A percentile compares a stretch with the other conserved stretches of the same genome.
These are phyloP conservation scores for Cladosporium sp. DNA, from an alignment of 2,329 filamentous ascomycete genomes.

Conservation along the genomic window DNA sequence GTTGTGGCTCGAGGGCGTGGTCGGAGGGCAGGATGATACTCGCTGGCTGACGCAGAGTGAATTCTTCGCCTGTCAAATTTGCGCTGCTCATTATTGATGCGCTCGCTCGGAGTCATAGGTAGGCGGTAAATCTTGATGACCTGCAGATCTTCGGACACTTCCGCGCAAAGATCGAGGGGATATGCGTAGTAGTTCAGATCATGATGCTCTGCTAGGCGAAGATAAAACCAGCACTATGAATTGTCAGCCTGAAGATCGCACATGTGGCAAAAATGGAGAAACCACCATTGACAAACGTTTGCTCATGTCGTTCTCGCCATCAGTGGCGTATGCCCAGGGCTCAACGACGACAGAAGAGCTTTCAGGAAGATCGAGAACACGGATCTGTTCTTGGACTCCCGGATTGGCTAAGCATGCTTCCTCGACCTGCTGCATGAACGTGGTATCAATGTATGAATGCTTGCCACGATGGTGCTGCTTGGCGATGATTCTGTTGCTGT, in stretches of 20 bases:
- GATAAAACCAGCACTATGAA: conserved; percentile 66
- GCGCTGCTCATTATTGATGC: conserved; percentile 43
- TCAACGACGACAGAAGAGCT: conserved; percentile 49
- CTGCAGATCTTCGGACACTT: conserved; percentile 63
- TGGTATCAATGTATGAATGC: conserved; percentile 45
- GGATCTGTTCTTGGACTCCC: conserved; percentile 56
- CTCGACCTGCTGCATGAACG: conserved; percentile 57
- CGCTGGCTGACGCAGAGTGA: conserved; percentile 52
- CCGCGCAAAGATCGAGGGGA: conserved; percentile 64
- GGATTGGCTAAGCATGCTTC: conserved; percentile 43
- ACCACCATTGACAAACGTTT: conserved; percentile 42
- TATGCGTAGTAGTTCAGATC: conserved; percentile 68
- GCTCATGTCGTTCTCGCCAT: conserved; percentile 20
- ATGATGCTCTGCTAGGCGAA: conserved; percentile 60
- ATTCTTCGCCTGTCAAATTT: conserved; percentile 52
- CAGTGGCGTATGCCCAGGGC: conserved; percentile 49
- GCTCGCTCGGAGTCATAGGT: conserved; percentile 56
- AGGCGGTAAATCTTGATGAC: conserved; percentile 68
- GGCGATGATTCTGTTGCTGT: conserved; percentile 11
- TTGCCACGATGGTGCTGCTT: conserved; percentile 20
- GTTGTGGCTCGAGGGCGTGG: conserved; percentile 25
- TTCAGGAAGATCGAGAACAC: conserved; percentile 57
- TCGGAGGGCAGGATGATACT: conserved; percentile 21
- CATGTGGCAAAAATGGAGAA: neutral
- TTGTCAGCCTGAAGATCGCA: conserved; percentile 35